These are phyloP conservation scores for Protomyces gravidus DNA, from an alignment of 1,139 yeast genomes.

Conservation along the genomic window DNA sequence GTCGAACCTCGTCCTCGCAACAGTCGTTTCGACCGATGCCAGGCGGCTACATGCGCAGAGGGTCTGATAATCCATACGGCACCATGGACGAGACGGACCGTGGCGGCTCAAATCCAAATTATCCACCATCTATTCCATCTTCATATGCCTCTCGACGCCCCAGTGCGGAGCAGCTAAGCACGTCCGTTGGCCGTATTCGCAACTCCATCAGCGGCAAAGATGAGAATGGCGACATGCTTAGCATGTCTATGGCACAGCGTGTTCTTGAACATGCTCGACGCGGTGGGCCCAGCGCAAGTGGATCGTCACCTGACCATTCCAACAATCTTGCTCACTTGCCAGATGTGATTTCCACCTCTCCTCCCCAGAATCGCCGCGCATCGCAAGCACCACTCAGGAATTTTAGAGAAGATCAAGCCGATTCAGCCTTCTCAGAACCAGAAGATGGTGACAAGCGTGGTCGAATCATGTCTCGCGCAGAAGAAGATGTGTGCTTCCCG, in stretches of 20 bases:
- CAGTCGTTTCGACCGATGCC: conserved; percentile 8
- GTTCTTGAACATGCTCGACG: conserved; percentile 15
- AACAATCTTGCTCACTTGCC: conserved; percentile 18
- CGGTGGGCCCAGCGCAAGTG: not conserved
- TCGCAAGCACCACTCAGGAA: not conserved
- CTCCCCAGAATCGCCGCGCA: conserved; percentile 1
- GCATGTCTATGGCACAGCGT: conserved; percentile 26
- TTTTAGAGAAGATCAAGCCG: not conserved
- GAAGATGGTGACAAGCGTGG: conserved; percentile 13
- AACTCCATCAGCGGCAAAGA: conserved; percentile 21
- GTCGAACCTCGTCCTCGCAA: conserved; percentile 25
- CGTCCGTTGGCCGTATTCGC: not conserved
- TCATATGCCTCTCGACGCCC: conserved; percentile 22
- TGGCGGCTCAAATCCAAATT: conserved; percentile 2
- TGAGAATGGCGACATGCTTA: conserved; percentile 13
- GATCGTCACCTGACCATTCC: not conserved
- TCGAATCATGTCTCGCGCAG: conserved; percentile 22
- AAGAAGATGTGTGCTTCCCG: conserved; percentile 32
- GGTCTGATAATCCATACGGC: conserved; percentile 17
- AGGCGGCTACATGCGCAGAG: not conserved
- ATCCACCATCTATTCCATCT: conserved; percentile 26
- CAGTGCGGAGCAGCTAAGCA: conserved; percentile 2
- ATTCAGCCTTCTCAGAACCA: conserved; percentile 8
- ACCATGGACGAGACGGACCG: conserved; percentile 6
- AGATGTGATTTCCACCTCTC: conserved; percentile 16